phyloP scores from a whole-genome alignment of 2,329 filamentous ascomycete species.

The Sclerotinia sclerotiorum region DNA sequence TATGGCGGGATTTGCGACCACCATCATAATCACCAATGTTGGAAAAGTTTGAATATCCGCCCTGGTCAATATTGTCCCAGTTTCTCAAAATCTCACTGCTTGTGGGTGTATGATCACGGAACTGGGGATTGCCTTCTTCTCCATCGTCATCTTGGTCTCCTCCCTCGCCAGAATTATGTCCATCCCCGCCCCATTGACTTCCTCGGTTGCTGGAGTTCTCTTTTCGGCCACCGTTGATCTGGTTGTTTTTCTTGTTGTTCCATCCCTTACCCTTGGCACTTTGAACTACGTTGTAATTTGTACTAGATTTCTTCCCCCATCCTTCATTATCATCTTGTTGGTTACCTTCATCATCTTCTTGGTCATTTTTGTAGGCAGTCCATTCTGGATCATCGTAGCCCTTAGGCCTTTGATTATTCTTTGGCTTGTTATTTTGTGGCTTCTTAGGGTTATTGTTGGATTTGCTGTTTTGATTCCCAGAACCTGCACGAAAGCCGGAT shows the following conservation, averaged over 20 bases:
- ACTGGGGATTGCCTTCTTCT: conserved; percentile 6
- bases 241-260: conserved; percentile 14
- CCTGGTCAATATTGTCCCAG: background rate
- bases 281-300: conserved; percentile 9
- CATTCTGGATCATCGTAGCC: conserved; percentile 8
- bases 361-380: background rate
- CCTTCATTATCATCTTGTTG: background rate
- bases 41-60: background rate
- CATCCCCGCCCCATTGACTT: conserved; percentile 20
- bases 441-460: conserved; percentile 13
- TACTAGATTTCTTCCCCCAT: background rate
- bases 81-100: conserved; percentile 4
- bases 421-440: background rate
- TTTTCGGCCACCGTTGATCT: conserved; percentile 3
- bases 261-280: conserved; percentile 18
- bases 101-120: conserved; percentile 10
- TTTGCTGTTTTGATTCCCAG: conserved; percentile 2
- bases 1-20: background rate
- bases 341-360: background rate
- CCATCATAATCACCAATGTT: background rate
- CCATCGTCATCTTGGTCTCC: conserved; percentile 4
- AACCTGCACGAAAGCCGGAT: conserved; percentile 24
- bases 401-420: background rate
- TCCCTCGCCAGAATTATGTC: conserved; percentile 13
- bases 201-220: background rate